Evolutionary conservation across 768 basidiomycete genomes (phyloP).

Genomic region (Amanita polypyramis): DNA sequence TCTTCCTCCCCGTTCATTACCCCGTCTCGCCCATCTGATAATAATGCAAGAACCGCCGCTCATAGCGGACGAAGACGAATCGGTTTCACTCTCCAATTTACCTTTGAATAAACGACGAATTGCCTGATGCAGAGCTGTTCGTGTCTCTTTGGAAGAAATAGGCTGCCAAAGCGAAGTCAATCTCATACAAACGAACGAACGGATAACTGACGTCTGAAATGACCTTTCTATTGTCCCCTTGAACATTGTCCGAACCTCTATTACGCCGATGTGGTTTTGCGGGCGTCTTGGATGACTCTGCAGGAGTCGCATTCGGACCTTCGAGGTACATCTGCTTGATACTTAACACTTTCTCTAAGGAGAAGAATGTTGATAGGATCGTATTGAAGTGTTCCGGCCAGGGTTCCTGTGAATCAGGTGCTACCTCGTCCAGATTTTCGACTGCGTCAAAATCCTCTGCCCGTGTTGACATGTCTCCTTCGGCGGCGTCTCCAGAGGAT

Average conservation of each 20-base stretch:
- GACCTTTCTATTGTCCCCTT: constrained; percentile 66
- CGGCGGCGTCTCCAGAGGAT: constrained; percentile 12
- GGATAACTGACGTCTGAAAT: constrained; percentile 62
- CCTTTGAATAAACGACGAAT: constrained; percentile 76
- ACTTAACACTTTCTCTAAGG: constrained; percentile 43
- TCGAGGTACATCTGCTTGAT: constrained; percentile 72
- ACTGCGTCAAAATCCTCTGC: constrained; percentile 5
- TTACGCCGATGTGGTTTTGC: constrained; percentile 30
- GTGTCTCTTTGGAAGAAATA: constrained; percentile 68
- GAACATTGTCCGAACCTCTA: constrained; percentile 26
- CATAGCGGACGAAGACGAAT: constrained; percentile 40
- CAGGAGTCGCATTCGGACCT: constrained; percentile 72
- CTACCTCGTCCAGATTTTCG: not conserved
- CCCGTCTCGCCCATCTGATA: constrained; percentile 64
- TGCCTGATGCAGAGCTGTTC: constrained; percentile 74
- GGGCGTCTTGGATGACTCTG: constrained; percentile 36
- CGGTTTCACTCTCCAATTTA: constrained; percentile 78
- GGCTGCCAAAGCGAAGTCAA: constrained; percentile 37
- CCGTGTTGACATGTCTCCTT: constrained; percentile 14
- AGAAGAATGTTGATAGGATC: constrained; percentile 52
- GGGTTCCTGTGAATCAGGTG: constrained; percentile 21
- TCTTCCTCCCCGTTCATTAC: constrained; percentile 36
- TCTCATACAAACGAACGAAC: constrained; percentile 7
- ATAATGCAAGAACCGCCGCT: constrained; percentile 57
- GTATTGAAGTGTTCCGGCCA: constrained; percentile 58